Evolutionary conservation across 192 early-diverging fungal genomes (phyloP), one percentile per base, ranked within the genome.

Genomic region (Coemansia sp.): DNA sequence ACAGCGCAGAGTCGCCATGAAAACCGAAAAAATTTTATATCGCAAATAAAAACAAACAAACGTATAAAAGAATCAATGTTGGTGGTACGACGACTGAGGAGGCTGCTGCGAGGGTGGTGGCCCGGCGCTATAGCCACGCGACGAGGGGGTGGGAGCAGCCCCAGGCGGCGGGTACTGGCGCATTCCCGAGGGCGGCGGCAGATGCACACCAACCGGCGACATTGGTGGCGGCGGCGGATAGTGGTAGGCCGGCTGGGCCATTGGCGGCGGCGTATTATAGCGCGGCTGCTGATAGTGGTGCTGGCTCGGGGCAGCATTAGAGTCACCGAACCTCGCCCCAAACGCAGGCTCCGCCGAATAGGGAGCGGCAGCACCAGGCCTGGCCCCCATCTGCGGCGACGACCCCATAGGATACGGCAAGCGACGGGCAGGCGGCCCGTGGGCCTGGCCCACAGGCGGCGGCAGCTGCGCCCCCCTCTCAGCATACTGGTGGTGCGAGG

Each of bases 161-260:
- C 41, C 48, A 25, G 48, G 23, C 23, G 26, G 12, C 5, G 48
- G 48, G 13, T 25, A 52, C 21, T 52, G 48, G 23, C 48, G 48
- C 48, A 52, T 52, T 11, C 48, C 48, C 10, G 45, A 18, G 9
- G 48, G 48, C 3, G 48, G 48, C 23, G 48, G 48, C 7, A 52
- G 13, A 13, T 52, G 48, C 48, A 52, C 26, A 23, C 9, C 13
- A 25, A 52, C 48, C 13, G 48, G 48, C 3, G 48, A 52, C 47
- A 48, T 64, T 3, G 62, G 63, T 12, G 62, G 64, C 25, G 47
- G 62, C 8, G 58, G 64, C 25, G 47, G 62, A 16, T 18, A 62
- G 2, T 70, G 62, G 37, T 63, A 62, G 10, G 59, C 23, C 28
- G 58, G 66, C 45, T 36, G 41, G 1, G 41, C 1, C 16, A 39